These are phyloP conservation scores for Bruguiera sexangula DNA, from an alignment of 345 rosid genomes.

Conservation along the genomic window DNA sequence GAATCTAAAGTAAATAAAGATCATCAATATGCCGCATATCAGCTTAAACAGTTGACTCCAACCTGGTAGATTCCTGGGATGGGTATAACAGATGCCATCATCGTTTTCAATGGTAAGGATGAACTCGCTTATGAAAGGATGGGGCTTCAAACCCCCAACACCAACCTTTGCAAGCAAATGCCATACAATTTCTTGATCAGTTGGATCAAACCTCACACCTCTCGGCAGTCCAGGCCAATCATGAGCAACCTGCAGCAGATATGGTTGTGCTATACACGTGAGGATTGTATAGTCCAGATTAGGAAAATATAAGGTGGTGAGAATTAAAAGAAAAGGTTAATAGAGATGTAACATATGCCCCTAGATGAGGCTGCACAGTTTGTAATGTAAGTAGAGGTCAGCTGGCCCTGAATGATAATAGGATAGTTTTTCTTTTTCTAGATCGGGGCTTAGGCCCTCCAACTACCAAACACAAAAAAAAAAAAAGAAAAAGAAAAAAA, in stretches of 20 bases:
- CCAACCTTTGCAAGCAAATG: conserved; percentile 76
- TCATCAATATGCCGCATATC: not conserved
- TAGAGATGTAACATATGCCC: no score
- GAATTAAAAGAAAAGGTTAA: not conserved
- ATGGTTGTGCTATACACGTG: not conserved
- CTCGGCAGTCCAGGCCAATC: conserved; percentile 92
- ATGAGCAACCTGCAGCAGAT: conserved; percentile 58
- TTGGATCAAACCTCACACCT: conserved; percentile 95
- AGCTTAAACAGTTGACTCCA: conserved; percentile 12
- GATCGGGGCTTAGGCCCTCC: no score
- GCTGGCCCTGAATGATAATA: no score
- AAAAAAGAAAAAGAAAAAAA: no score
- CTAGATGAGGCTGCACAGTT: no score
- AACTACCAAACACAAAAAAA: no score
- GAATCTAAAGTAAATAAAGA: conserved; percentile 7
- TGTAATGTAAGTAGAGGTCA: no score
- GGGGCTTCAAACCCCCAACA: conserved; percentile 41
- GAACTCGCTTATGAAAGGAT: conserved; percentile 81
- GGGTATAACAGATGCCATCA: conserved; percentile 93
- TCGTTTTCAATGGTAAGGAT: conserved; percentile 71
- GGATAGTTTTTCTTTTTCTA: no score
- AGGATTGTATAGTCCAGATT: not conserved
- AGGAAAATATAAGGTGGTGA: not conserved
- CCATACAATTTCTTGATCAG: conserved; percentile 84
- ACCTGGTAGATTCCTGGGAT: conserved; percentile 95